Base-by-base conservation (phyloP, 2,329 filamentous ascomycete species). In the Cladosporium phlei region DNA sequence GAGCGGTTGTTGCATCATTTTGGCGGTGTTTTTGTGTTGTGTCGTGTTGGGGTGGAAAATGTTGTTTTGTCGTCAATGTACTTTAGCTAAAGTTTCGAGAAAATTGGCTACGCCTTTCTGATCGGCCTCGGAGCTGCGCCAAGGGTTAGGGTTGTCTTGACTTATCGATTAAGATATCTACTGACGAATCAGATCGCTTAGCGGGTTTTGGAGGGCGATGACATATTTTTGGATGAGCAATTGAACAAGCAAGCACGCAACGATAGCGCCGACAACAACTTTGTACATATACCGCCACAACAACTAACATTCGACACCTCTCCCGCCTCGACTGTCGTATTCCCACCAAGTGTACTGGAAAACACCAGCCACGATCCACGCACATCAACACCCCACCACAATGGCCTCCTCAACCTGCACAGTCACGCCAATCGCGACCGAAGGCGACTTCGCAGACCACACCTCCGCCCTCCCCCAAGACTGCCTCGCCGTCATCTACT, bases 401-500 rank as follows among this genome's bases (percentile, higher is more conserved):
- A 51, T 40, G 32, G 35, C 49, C 30, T 35, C 51, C 22, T n/a
- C n/a, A n/a, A 54, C 51, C 46, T 66, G 65, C 46, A 81, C 79
- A 49, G 80, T 96, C 61, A 79, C 77, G 55, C 86, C 94, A 61
- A 84, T 96, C 69, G 78, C 80, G 58, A 82, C 78, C 58, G 80
- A 88, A 60, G 71, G 77, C 56, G 81, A 82, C 59, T 96, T 93
- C 82, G 74, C 82, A 55, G 71, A 79, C 55, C 77, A 85, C 62
- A 73, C 87, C 52, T 73, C 76, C 52, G 75, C 80, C 32, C 75
- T 90, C 11, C 79, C 86, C 9, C 63, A 83, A 2, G 78, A 82
- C 12, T 80, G 86, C 12, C 80, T 96, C 50, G 76, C 91, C 53
- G 77, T 96, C 62, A 80, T 95, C 63, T 96, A 90, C 66, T 98